Base-by-base conservation (phyloP, 306 rosid species). In the Trichosanthes cucumerina region DNA sequence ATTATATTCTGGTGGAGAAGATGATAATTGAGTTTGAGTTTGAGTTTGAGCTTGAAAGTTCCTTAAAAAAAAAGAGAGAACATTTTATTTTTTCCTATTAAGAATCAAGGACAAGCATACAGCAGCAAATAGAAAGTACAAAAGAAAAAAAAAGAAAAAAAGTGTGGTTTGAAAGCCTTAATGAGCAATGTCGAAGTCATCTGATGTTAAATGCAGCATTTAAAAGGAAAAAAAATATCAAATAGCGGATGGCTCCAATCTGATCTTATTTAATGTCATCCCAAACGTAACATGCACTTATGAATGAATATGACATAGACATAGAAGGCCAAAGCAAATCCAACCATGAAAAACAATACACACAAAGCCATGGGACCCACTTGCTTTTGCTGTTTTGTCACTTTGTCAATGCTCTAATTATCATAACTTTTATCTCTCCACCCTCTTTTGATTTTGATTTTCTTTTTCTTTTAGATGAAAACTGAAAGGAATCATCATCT, bases 381-480 rank as follows among this genome's bases (percentile, higher is more conserved):
- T 53, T 31, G 60, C 78, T 74, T 74, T 50, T 47, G 38, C 13
- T 72, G 39, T 14, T 72, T 72, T 72, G 59, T 72, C 60, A 46
- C 77, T 72, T 72, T 47, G 77, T 60, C 41, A 72, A 28, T 15
- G 59, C 58, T 23, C 57, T 49, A 72, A 72, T 72, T 72, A 72
- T 72, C 77, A 72, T 47, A 15, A 31, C 77, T 72, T 72, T 72
- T 72, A 43, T 70, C 56, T 70, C 76, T 70, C 76, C 39, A 69
- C 76, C 36, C 34, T 23, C n/a, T 44, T n/a, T n/a, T n/a, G n/a
- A n/a, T n/a, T n/a, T 43, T 43, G 54, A 70, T 50, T 52, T 52
- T 33, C 24, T 31, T 47, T 74, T 50, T 74, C 62, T 16, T 47
- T 74, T 26, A 50, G 63, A 74, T 50, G 50, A 59, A 44, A 56